Evolutionary conservation across 31 red algal genomes (phyloP).

Genomic region (Porphyra umbilicalis): DNA sequence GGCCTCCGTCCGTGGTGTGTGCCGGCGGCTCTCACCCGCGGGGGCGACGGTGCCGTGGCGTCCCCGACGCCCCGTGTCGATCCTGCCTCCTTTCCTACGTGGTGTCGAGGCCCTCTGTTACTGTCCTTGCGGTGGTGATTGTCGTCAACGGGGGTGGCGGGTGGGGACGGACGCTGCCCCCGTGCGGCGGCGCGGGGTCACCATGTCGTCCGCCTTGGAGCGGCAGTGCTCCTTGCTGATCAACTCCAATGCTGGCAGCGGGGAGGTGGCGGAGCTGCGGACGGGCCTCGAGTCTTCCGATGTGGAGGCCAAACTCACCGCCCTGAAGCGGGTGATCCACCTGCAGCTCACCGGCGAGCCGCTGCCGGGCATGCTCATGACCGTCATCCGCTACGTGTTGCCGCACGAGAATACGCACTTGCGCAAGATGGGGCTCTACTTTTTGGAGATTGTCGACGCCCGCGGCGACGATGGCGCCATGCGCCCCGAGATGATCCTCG

Average conservation of each 20-base stretch:
- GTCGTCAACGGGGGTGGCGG: no score
- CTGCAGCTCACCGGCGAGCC: slow-evolving; percentile 85
- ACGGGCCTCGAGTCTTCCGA: slow-evolving; percentile 59
- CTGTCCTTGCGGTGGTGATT: no score
- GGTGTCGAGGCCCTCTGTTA: no score
- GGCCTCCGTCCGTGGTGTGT: no score
- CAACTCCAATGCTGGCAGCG: slow-evolving; percentile 30
- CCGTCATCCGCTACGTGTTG: slow-evolving; percentile 86
- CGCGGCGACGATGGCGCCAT: slow-evolving; percentile 77
- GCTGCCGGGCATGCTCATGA: slow-evolving; percentile 80
- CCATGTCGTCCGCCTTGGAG: slow-evolving; percentile 74
- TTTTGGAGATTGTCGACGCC: slow-evolving; percentile 87
- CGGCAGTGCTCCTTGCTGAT: slow-evolving; percentile 87
- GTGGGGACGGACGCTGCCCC: no score
- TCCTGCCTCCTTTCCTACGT: no score
- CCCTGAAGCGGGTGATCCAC: slow-evolving; percentile 70
- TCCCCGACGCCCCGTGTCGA: no score
- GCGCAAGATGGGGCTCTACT: slow-evolving; percentile 82
- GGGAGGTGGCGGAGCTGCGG: slow-evolving; percentile 51
- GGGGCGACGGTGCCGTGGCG: no score
- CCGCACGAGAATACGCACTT: slow-evolving; percentile 91
- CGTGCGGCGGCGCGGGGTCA: no score
- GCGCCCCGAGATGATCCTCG: slow-evolving; percentile 96
- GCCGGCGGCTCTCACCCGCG: no score
- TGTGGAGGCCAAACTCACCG: slow-evolving; percentile 49